Percentiles rank a stretch among this genome's conserved stretches.
Conservation (phyloP, 768 basidiomycete species). For the Tulasnella sp. region DNA sequence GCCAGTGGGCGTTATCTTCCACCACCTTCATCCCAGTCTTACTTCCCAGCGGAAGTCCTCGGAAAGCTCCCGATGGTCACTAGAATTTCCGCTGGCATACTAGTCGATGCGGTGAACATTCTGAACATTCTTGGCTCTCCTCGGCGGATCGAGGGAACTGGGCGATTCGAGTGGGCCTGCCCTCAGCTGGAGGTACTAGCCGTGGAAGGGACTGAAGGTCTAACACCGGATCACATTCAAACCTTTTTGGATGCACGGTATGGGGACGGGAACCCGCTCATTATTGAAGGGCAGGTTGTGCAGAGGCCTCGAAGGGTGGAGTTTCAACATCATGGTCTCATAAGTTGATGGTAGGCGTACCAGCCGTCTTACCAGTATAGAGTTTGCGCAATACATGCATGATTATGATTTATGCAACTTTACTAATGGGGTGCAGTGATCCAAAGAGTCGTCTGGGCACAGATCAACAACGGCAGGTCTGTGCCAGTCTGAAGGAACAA, state of each 20-base stretch:
- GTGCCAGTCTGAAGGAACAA: conserved; percentile 27
- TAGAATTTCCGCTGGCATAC: neutral
- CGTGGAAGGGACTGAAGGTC: neutral
- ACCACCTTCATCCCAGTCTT: neutral
- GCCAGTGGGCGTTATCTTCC: neutral
- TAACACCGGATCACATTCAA: neutral
- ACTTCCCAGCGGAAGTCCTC: neutral
- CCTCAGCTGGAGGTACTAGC: neutral
- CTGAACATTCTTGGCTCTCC: neutral
- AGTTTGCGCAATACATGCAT: no score
- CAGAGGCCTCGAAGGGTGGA: neutral
- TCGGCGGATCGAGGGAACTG: neutral
- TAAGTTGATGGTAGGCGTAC: no score
- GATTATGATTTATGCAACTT: neutral
- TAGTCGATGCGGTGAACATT: neutral
- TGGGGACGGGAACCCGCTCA: neutral
- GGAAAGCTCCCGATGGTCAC: neutral
- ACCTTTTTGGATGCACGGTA: neutral
- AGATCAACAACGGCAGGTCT: neutral
- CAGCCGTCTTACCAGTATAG: no score
- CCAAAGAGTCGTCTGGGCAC: neutral
- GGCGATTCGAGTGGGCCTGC: neutral
- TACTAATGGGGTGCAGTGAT: neutral
- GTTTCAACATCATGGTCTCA: no score
- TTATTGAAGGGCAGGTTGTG: neutral